These are phyloP conservation scores for Microascus cirrosus DNA, from an alignment of 2,329 filamentous ascomycete genomes.

Conservation along the genomic window DNA sequence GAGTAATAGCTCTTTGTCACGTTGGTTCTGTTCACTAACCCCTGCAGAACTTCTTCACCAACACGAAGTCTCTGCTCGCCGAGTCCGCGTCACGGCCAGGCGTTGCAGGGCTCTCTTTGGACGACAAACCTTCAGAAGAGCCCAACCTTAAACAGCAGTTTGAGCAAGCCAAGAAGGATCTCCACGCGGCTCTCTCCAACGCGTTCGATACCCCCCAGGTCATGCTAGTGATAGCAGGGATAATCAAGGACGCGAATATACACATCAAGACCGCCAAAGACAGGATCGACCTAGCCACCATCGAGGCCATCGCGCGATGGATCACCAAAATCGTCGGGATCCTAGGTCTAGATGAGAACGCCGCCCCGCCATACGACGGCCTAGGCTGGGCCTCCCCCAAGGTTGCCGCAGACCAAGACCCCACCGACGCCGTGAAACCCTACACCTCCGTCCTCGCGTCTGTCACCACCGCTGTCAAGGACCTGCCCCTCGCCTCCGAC, in stretches of 20 bases:
- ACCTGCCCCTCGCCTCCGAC: slow-evolving; percentile 36
- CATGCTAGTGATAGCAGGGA: slow-evolving; percentile 65
- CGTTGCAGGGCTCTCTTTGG: slow-evolving; percentile 26
- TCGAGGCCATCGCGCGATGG: slow-evolving; percentile 58
- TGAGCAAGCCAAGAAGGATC: slow-evolving; percentile 42
- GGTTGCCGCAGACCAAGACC: slow-evolving; percentile 23
- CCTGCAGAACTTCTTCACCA: slow-evolving; percentile 45
- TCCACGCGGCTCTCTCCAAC: slow-evolving; percentile 55
- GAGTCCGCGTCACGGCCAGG: slow-evolving; percentile 24
- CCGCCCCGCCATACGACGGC: slow-evolving; percentile 40
- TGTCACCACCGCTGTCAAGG: slow-evolving; percentile 32
- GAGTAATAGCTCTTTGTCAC: slow-evolving; percentile 13
- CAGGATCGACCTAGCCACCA: slow-evolving; percentile 28
- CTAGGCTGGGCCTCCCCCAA: slow-evolving; percentile 41
- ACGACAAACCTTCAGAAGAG: slow-evolving; percentile 13
- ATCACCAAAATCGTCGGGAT: slow-evolving; percentile 75
- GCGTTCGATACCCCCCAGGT: slow-evolving; percentile 79
- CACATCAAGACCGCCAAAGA: slow-evolving; percentile 36
- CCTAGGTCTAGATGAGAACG: slow-evolving; percentile 64
- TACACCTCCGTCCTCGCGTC: slow-evolving; percentile 32
- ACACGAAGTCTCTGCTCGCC: slow-evolving; percentile 40
- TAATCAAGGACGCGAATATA: slow-evolving; percentile 69
- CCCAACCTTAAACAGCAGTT: slow-evolving; percentile 12
- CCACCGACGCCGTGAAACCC: slow-evolving; percentile 31
- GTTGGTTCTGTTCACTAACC: slow-evolving; percentile 9